A percentile compares a stretch with the other conserved stretches of the same genome.
phyloP scores from a whole-genome alignment of 495 filamentous ascomycete genomes.

The Penicillium coffeae region DNA sequence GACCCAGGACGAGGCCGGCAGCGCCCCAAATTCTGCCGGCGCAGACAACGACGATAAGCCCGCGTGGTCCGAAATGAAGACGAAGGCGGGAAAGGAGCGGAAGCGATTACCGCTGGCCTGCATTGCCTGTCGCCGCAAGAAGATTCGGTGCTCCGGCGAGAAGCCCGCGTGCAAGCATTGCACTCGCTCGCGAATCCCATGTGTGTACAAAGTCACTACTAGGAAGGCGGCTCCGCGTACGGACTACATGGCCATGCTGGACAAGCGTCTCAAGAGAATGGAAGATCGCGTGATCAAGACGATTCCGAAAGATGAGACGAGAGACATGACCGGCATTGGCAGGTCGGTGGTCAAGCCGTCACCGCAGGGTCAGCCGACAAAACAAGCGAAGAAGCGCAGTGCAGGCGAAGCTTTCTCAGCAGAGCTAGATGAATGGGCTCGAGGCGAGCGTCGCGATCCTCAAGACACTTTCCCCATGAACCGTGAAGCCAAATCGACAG shows the following conservation, averaged over 20 bases:
- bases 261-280: slow-evolving; percentile 90
- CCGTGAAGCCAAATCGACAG: slow-evolving; percentile 57
- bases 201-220: slow-evolving; percentile 97
- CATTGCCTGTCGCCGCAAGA: slow-evolving; percentile 94
- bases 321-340: slow-evolving; percentile 57
- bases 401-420: slow-evolving; percentile 84
- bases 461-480: slow-evolving; percentile 53
- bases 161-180: slow-evolving; percentile 98
- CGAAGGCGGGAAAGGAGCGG: slow-evolving; percentile 95
- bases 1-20: slow-evolving; percentile 15
- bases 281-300: slow-evolving; percentile 97
- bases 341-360: slow-evolving; percentile 79
- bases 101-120: slow-evolving; percentile 92
- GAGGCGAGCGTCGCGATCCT: slow-evolving; percentile 44
- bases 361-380: slow-evolving; percentile 54
- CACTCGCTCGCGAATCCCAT: slow-evolving; percentile 86
- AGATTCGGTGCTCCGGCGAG: slow-evolving; percentile 96
- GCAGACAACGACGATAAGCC: slow-evolving; percentile 46
- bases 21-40: slow-evolving; percentile 52
- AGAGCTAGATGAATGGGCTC: slow-evolving; percentile 80
- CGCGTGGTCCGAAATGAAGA: slow-evolving; percentile 94
- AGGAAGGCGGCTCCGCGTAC: slow-evolving; percentile 93
- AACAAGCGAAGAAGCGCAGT: slow-evolving; percentile 72
- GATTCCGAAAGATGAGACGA: slow-evolving; percentile 76
- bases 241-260: slow-evolving; percentile 99